Conservation (phyloP, 768 basidiomycete species). For the Chiua virens region DNA sequence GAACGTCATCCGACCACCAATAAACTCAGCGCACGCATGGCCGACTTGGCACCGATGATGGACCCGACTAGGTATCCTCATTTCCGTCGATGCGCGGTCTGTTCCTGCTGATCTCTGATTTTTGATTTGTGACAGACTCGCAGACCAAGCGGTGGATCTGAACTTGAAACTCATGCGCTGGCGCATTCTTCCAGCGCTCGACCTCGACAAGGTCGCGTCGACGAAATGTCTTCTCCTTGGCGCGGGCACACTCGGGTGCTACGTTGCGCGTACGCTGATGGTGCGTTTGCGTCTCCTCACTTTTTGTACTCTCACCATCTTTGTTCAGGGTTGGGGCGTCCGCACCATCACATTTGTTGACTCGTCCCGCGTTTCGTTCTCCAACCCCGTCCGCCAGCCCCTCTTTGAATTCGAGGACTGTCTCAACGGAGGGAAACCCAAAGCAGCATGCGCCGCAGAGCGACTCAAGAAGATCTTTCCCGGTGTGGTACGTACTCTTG, state of each 20-base stretch:
- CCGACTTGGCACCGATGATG: constrained; percentile 96
- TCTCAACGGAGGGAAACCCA: constrained; percentile 87
- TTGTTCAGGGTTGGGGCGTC: constrained; percentile 87
- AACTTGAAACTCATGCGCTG: constrained; percentile 98
- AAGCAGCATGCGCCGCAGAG: constrained; percentile 88
- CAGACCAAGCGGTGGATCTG: constrained; percentile 95
- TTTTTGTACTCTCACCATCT: not conserved
- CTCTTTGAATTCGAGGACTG: constrained; percentile 96
- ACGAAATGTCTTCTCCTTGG: constrained; percentile 87
- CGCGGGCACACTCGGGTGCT: constrained; percentile 95
- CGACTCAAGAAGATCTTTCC: constrained; percentile 88
- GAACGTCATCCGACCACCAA: constrained; percentile 83
- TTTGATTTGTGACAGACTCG: constrained; percentile 53
- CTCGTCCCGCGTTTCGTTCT: constrained; percentile 89
- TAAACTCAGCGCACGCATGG: constrained; percentile 82
- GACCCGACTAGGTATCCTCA: constrained; percentile 72
- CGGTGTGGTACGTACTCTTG: constrained; percentile 66
- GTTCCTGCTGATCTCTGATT: not conserved
- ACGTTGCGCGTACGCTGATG: constrained; percentile 91
- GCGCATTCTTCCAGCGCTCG: constrained; percentile 87
- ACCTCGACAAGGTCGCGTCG: constrained; percentile 81
- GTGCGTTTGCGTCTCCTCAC: constrained; percentile 26
- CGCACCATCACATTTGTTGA: constrained; percentile 92
- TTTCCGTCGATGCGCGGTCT: not conserved
- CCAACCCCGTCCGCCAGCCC: constrained; percentile 96